These are phyloP conservation scores for Hawksworthiomyces lignivorus DNA, from an alignment of 2,329 filamentous ascomycete genomes.

Conservation along the genomic window DNA sequence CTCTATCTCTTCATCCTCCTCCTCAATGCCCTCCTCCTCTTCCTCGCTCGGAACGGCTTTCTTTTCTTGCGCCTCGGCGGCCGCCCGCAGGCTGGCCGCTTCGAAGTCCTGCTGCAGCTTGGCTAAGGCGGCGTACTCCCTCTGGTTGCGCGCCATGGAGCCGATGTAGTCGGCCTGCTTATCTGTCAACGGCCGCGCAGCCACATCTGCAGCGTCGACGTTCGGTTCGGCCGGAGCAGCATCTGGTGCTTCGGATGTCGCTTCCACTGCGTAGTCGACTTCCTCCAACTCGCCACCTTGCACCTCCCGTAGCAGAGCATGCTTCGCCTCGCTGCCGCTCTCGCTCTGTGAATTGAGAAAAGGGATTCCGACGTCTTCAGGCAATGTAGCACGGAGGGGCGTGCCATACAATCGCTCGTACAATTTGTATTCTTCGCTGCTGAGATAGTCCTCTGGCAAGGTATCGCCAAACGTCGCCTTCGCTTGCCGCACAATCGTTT, in stretches of 20 bases:
- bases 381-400: conserved; percentile 54
- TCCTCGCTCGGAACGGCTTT: conserved; percentile 27
- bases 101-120: conserved; percentile 53
- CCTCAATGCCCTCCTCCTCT: conserved; percentile 25
- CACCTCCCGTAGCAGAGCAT: conserved; percentile 46
- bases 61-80: conserved; percentile 24
- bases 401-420: conserved; percentile 78
- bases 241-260: conserved; percentile 24
- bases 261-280: conserved; percentile 39
- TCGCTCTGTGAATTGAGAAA: conserved; percentile 19
- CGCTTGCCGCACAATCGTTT: conserved; percentile 60
- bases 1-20: conserved; percentile 29
- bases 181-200: conserved; percentile 21
- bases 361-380: conserved; percentile 50
- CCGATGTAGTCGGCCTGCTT: conserved; percentile 36
- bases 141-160: conserved; percentile 43
- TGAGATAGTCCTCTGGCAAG: conserved; percentile 64
- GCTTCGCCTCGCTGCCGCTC: conserved; percentile 21
- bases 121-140: conserved; percentile 47
- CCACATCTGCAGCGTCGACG: not conserved
- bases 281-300: conserved; percentile 55
- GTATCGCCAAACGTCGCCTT: conserved; percentile 70
- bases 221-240: too few relatives aligned
- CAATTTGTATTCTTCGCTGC: conserved; percentile 60
- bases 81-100: conserved; percentile 24